A percentile compares a stretch with the other conserved stretches of the same genome.
phyloP scores from a whole-genome alignment of 2,329 filamentous ascomycete species.

The Diaporthe caulivora region DNA sequence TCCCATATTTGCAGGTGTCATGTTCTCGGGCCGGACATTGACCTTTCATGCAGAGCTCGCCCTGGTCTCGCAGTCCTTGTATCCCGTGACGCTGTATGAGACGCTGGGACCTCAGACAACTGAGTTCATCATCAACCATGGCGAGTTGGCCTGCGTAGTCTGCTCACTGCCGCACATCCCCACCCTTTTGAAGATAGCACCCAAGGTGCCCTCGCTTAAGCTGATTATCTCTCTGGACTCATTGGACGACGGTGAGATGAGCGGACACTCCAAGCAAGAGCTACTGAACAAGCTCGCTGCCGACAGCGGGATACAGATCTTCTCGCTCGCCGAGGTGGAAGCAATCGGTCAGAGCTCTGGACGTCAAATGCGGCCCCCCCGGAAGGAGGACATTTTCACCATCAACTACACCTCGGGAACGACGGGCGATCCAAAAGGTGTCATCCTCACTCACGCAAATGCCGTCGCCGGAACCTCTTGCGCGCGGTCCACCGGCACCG shows the following conservation, averaged over 20 bases:
- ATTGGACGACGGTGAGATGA: constrained; percentile 81
- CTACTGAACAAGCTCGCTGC: constrained; percentile 81
- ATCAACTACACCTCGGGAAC: constrained; percentile 94
- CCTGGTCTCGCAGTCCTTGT: constrained; percentile 88
- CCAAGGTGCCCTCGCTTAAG: constrained; percentile 85
- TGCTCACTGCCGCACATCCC: constrained; percentile 86
- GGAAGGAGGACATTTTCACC: constrained; percentile 82
- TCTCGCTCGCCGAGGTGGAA: constrained; percentile 85
- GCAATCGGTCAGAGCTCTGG: constrained; percentile 79
- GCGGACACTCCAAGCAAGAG: constrained; percentile 82
- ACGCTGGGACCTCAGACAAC: constrained; percentile 91
- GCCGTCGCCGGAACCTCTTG: constrained; percentile 79
- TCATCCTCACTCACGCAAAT: constrained; percentile 84
- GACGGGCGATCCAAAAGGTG: constrained; percentile 85
- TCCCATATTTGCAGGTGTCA: background rate
- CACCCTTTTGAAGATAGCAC: constrained; percentile 81
- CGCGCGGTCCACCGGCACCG: constrained; percentile 67
- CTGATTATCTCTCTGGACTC: constrained; percentile 89
- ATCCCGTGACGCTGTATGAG: constrained; percentile 94
- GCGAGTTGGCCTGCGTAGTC: constrained; percentile 79
- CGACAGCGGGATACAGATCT: constrained; percentile 81
- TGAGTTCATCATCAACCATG: constrained; percentile 96
- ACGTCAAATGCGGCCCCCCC: constrained; percentile 77
- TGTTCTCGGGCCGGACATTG: background rate
- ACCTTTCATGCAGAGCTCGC: constrained; percentile 74